These are phyloP conservation scores for Morella rubra DNA, from an alignment of 306 rosid species.

Conservation along the genomic window DNA sequence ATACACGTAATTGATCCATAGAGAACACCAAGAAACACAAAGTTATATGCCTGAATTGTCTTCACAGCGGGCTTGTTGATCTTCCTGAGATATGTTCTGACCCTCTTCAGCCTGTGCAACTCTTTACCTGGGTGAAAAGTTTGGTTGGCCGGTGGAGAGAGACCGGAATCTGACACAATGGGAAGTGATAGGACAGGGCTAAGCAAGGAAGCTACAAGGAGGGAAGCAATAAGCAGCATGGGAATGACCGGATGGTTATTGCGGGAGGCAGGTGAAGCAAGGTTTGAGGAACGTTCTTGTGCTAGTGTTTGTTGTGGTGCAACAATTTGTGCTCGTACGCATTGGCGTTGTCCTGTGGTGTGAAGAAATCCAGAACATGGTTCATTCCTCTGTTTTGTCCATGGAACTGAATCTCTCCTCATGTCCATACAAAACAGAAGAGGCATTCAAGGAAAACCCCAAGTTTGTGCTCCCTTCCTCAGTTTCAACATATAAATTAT, in stretches of 20 bases:
- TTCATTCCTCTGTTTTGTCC: conserved; percentile 55
- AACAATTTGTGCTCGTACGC: conserved; percentile 51
- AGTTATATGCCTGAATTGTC: conserved; percentile 69
- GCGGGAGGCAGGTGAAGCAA: conserved; percentile 42
- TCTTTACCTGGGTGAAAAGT: conserved; percentile 45
- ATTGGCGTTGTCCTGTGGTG: conserved; percentile 75
- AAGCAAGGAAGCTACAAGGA: conserved; percentile 50
- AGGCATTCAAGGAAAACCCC: conserved; percentile 36
- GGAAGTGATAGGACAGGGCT: conserved; percentile 54
- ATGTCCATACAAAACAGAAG: conserved; percentile 65
- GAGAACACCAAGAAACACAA: neutral
- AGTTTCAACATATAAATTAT: conserved; percentile 50
- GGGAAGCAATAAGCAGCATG: conserved; percentile 57
- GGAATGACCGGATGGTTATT: conserved; percentile 34
- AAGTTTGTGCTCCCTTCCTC: conserved; percentile 42
- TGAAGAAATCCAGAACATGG: conserved; percentile 32
- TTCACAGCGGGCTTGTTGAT: conserved; percentile 86
- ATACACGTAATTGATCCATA: neutral
- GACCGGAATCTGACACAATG: conserved; percentile 35
- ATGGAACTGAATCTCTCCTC: conserved; percentile 55
- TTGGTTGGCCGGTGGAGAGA: conserved; percentile 45
- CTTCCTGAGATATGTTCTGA: conserved; percentile 51
- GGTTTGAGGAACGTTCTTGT: conserved; percentile 49
- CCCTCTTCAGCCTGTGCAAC: conserved; percentile 44
- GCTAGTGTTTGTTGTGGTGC: conserved; percentile 44